These are phyloP conservation scores for Malus asiatica DNA, from an alignment of 306 rosid species.

Conservation along the genomic window DNA sequence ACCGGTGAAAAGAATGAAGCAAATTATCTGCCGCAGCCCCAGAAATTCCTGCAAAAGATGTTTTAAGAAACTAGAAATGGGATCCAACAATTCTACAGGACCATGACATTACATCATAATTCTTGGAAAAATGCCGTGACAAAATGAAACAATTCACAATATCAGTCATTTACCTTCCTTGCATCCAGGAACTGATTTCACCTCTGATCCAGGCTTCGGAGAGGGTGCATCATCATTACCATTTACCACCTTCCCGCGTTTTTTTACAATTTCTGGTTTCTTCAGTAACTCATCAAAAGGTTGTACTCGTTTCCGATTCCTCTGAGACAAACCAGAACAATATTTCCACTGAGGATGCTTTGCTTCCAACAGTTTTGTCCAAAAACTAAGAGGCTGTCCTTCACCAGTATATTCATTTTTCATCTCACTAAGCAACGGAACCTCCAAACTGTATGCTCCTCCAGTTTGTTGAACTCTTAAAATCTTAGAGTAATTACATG, in stretches of 20 bases:
- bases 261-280: slow-evolving; percentile 36
- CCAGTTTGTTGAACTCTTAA: slow-evolving; percentile 54
- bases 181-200: slow-evolving; percentile 18
- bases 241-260: slow-evolving; percentile 48
- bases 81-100: slow-evolving; percentile 2
- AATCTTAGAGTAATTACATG: slow-evolving; percentile 34
- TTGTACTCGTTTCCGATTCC: slow-evolving; percentile 65
- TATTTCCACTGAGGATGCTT: slow-evolving; percentile 70
- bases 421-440: slow-evolving; percentile 46
- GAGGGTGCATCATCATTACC: slow-evolving; percentile 25
- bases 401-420: slow-evolving; percentile 31
- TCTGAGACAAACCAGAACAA: slow-evolving; percentile 39
- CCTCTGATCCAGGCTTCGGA: slow-evolving; percentile 35
- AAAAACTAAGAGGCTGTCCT: slow-evolving; percentile 48
- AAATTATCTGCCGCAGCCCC: slow-evolving; percentile 18
- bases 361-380: slow-evolving; percentile 65
- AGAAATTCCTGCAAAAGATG: slow-evolving; percentile 38
- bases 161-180: slow-evolving; percentile 50
- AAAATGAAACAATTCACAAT: slow-evolving; percentile 9
- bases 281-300: slow-evolving; percentile 26
- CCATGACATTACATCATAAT: slow-evolving; percentile 17
- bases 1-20: slow-evolving; percentile 19
- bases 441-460: slow-evolving; percentile 36
- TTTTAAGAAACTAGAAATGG: slow-evolving; percentile 19
- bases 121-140: background rate